Base-by-base conservation (phyloP, 257 asterid genomes). In the Leptodermis oblonga region DNA sequence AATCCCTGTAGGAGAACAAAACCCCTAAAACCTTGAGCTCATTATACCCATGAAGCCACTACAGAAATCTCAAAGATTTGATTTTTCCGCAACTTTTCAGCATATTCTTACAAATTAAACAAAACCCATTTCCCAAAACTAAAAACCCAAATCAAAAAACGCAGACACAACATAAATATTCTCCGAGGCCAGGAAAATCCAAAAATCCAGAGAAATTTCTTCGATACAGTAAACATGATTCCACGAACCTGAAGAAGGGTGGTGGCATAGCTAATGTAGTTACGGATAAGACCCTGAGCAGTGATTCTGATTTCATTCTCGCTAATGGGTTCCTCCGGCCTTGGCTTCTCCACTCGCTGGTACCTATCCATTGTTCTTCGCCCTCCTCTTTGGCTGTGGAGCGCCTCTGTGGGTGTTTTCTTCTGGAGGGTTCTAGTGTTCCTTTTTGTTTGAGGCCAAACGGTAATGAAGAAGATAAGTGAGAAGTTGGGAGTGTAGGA, bases 281-380 rank as follows among this genome's bases (percentile, higher is more conserved):
- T 86, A 0, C 87, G 85, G 65, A 83, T 78, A 61, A 83, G 82
- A 49, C 88, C 91, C 55, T 83, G 88, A 67, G 88, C 79, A 17
- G 92, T 86, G 77, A 86, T 76, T 80, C 88, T 78, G 84, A 86
- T 83, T 78, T 86, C 92, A 74, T 86, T 83, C 64, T 83, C 92
- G 33, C 76, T 78, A 13, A 80, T 80, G 36, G 87, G 79, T 72
- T 76, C 81, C 71, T 83, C 86, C 13, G 84, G 71, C 68, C 74
- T 78, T 28, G 86, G 84, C 78, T 83, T 83, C 79, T 72, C 86
- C 74, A 82, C 88, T 73, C 83, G 76, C 81, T 81, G 88, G 70
- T 83, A 86, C 71, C 88, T 74, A 64, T 86, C 87, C 92, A 86
- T 86, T 62, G 65, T n/a, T n/a, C n/a, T n/a, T n/a, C n/a, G n/a